Evolutionary conservation across 2,329 filamentous ascomycete genomes (phyloP), one percentile per base, ranked within the genome.

Genomic region (Aspergillus latus): DNA sequence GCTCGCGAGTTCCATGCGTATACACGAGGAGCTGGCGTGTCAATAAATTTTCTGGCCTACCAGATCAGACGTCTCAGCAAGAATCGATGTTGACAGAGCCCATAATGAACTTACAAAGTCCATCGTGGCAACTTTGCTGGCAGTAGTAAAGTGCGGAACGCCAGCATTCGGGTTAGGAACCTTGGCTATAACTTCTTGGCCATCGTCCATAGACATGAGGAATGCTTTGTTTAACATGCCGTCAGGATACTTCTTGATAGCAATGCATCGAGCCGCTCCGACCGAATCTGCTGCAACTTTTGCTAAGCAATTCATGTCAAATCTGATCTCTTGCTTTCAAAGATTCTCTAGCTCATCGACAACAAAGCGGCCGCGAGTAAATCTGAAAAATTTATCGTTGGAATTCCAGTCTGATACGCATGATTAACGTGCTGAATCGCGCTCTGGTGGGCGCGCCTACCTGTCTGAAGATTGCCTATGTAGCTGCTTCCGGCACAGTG

Each of bases 101-200:
- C 29, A 36, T 15, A 10, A 48, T 52, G 1, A 52, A 59, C 58
- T 11, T 52, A 67, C 60, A 28, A 66, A 65, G 15, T 66, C 59
- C 57, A 65, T 62, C 4, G 64, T 74, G 37, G 73, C 72, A n/a
- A 73, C 72, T 57, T 75, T 69, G 59, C 72, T 74, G n/a, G 70
- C 71, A 10, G 70, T 67, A 21, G 66, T 68, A 13, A 68, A 65
- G 43, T 64, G 62, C 48, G 65, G 54, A 15, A 68, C 60, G 9
- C 67, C 58, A 49, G 70, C 69, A 43, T 67, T 66, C 1, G 67
- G 69, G 50, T 74, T 73, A 3, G 72, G 71, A 5, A 74, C 58
- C 43, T 71, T 70, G 13, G 66, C 69, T 40, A 75, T 36, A n/a
- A 72, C 60, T 52, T 67, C 64, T 32, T 44, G 59, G 13, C 66